Percentiles rank a stretch among this genome's conserved stretches.
Evolutionary conservation across 179 eudicot species (phyloP).

Genomic region (Vitellaria paradoxa): DNA sequence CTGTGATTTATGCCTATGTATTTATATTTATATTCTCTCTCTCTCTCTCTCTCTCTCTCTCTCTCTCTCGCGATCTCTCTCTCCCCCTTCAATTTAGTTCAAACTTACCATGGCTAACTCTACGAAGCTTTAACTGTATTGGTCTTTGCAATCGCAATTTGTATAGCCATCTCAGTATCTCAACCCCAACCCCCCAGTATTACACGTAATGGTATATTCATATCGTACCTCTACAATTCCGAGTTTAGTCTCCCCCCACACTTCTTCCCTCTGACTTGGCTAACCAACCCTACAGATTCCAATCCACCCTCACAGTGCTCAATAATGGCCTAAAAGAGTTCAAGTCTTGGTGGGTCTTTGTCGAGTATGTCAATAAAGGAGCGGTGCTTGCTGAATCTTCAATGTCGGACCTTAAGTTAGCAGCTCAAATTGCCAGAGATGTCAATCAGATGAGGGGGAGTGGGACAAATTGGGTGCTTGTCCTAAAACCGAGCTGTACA

Average conservation of each 20-base stretch:
- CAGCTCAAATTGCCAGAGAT: constrained; percentile 74
- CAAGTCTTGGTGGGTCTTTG: constrained; percentile 43
- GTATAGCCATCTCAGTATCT: neutral
- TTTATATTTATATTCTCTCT: neutral
- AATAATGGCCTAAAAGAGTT: constrained; percentile 40
- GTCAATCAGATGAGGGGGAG: constrained; percentile 40
- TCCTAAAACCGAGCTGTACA: no score
- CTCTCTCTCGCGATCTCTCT: neutral
- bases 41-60: no score
- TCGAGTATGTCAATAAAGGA: constrained; percentile 56
- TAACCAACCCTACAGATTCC: constrained; percentile 47
- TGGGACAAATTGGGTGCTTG: no score
- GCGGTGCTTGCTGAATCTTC: constrained; percentile 55
- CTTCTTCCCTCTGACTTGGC: constrained; percentile 17
- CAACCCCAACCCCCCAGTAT: neutral
- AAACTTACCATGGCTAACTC: constrained; percentile 11
- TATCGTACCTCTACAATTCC: constrained; percentile 31
- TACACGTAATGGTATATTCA: constrained; percentile 35
- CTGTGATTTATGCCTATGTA: no score
- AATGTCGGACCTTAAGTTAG: constrained; percentile 50
- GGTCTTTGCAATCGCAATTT: neutral
- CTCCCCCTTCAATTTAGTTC: neutral
- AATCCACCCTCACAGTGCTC: constrained; percentile 27
- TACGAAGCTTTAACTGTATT: neutral
- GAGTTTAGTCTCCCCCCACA: constrained; percentile 30